Conservation (phyloP, 2,329 filamentous ascomycete species). For the Conoideocrella luteorostrata region DNA sequence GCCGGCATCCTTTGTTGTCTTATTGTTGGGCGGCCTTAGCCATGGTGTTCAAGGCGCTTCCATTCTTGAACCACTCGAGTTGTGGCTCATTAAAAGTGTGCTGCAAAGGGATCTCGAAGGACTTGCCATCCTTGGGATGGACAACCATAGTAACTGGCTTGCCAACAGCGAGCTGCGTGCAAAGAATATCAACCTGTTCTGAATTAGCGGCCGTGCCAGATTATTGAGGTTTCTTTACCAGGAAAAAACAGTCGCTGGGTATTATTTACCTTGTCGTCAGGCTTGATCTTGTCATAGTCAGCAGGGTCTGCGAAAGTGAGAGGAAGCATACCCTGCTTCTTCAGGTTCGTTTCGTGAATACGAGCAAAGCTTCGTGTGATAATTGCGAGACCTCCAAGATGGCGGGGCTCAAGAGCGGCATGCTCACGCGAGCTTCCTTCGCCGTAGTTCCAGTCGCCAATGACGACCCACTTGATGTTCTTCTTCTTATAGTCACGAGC, state of each 20-base stretch:
- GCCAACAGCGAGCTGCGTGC: slow-evolving; percentile 84
- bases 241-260: no score
- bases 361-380: slow-evolving; percentile 93
- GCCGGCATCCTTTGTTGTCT: background rate
- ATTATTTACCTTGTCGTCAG: slow-evolving; percentile 75
- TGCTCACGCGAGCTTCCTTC: slow-evolving; percentile 98
- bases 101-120: slow-evolving; percentile 75
- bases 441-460: slow-evolving; percentile 99
- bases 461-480: slow-evolving; percentile 91
- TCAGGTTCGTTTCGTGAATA: slow-evolving; percentile 99
- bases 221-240: no score
- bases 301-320: slow-evolving; percentile 90
- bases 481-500: slow-evolving; percentile 98
- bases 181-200: slow-evolving; percentile 67
- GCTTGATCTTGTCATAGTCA: slow-evolving; percentile 96
- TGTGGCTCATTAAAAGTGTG: slow-evolving; percentile 99
- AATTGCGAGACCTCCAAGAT: slow-evolving; percentile 94
- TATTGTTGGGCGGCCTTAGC: slow-evolving; percentile 55
- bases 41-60: slow-evolving; percentile 97
- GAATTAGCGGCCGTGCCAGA: slow-evolving; percentile 16
- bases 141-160: slow-evolving; percentile 89
- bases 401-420: slow-evolving; percentile 92
- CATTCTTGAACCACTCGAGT: slow-evolving; percentile 99
- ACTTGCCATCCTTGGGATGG: slow-evolving; percentile 78
- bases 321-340: slow-evolving; percentile 99